phyloP scores from a whole-genome alignment of 805 yeast species.

The Candida sphagnicola region DNA sequence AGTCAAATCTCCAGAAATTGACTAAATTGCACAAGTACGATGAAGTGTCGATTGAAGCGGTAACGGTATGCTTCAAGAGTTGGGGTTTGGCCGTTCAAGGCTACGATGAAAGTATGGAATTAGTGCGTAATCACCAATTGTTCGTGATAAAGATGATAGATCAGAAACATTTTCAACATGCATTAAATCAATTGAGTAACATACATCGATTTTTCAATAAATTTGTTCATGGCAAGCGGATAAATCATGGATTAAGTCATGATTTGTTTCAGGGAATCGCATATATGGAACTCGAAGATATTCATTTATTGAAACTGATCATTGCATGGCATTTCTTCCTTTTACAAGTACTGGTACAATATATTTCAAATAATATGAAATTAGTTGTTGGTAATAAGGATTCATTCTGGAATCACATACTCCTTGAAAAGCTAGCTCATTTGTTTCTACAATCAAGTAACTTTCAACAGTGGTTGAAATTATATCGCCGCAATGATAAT shows the following conservation, averaged over 20 bases:
- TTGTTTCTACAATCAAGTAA: constrained; percentile 15
- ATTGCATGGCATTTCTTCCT: constrained; percentile 26
- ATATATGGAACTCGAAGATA: constrained; percentile 6
- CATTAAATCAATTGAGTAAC: constrained; percentile 13
- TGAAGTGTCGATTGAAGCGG: constrained; percentile 4
- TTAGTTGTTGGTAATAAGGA: constrained; percentile 9
- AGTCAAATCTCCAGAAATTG: neutral
- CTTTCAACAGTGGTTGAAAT: constrained; percentile 20
- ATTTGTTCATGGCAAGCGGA: constrained; percentile 6
- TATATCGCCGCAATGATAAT: constrained; percentile 5
- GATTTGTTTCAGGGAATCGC: constrained; percentile 9
- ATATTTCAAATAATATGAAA: constrained; percentile 15
- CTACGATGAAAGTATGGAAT: constrained; percentile 5
- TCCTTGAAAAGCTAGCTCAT: constrained; percentile 12
- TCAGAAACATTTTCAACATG: constrained; percentile 9
- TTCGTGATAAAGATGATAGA: constrained; percentile 22
- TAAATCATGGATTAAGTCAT: neutral
- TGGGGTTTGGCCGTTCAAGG: constrained; percentile 11
- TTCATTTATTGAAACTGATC: constrained; percentile 9
- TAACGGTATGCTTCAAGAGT: constrained; percentile 15
- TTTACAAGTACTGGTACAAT: constrained; percentile 23
- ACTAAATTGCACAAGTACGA: constrained; percentile 3
- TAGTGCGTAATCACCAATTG: constrained; percentile 23
- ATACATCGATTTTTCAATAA: constrained; percentile 9
- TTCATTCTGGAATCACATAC: constrained; percentile 6